A percentile compares a stretch with the other conserved stretches of the same genome.
phyloP scores from a whole-genome alignment of 208 protist species.

The Crithidia sp. region DNA sequence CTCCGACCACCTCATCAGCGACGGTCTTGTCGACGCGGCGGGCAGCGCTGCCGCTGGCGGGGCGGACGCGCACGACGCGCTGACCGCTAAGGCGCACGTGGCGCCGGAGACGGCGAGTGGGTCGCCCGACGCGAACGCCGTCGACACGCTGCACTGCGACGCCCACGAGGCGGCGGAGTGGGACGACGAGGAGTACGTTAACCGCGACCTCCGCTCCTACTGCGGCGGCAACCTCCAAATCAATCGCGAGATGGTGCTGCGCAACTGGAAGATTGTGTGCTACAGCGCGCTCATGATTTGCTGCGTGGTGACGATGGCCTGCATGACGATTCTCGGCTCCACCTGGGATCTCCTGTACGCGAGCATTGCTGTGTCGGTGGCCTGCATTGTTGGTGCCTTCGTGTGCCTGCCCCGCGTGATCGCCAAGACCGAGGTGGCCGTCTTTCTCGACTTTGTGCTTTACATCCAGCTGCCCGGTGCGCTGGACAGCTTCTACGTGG shows the following conservation, averaged over 20 bases:
- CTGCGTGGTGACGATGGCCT: conserved; percentile 32
- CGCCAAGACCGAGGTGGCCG: conserved; percentile 31
- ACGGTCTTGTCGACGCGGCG: neutral
- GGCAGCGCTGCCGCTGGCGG: too few species aligned
- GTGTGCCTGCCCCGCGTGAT: conserved; percentile 34
- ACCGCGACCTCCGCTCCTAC: conserved; percentile 17
- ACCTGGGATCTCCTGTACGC: conserved; percentile 32
- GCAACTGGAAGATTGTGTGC: conserved; percentile 27
- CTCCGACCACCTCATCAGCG: neutral
- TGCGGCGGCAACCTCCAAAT: conserved; percentile 31
- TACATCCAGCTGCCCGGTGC: conserved; percentile 64
- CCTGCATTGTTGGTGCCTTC: conserved; percentile 24
- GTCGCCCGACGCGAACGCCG: neutral
- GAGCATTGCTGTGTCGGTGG: conserved; percentile 20
- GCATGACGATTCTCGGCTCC: conserved; percentile 32
- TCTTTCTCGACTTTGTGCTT: conserved; percentile 27
- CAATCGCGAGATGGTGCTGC: conserved; percentile 25
- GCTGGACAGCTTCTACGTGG: conserved; percentile 54
- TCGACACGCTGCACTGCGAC: neutral
- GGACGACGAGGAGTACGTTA: conserved; percentile 14
- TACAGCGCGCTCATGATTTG: conserved; percentile 36
- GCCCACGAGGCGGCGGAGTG: conserved; percentile 2
- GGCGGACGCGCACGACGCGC: neutral
- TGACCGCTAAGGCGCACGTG: neutral
- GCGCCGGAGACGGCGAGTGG: neutral